Percentiles rank a stretch among this genome's conserved stretches.
phyloP scores from a whole-genome alignment of 148 eudicot genomes.

The Mesembryanthemum crystallinum region DNA sequence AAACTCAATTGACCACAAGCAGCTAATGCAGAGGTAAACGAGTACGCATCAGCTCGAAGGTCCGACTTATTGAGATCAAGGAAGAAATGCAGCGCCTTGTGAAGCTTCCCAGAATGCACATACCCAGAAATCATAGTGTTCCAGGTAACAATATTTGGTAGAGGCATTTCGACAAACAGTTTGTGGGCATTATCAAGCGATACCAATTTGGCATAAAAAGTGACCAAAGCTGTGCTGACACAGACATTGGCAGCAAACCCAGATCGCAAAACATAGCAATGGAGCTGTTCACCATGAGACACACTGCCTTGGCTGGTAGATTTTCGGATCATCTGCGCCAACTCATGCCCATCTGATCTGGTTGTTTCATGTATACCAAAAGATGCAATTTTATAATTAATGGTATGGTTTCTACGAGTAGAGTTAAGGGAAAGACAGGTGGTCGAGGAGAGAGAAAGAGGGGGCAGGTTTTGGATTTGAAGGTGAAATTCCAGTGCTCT shows the following conservation, averaged over 20 bases:
- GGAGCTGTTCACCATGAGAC: constrained; percentile 57
- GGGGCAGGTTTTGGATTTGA: neutral
- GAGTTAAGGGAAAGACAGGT: neutral
- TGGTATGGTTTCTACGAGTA: neutral
- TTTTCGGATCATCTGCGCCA: constrained; percentile 49
- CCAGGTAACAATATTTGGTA: constrained; percentile 67
- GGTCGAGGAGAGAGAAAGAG: constrained; percentile 1
- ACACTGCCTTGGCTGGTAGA: constrained; percentile 32
- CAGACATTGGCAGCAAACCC: constrained; percentile 49
- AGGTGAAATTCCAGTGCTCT: constrained; percentile 3
- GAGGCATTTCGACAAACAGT: constrained; percentile 70
- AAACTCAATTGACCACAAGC: constrained; percentile 59
- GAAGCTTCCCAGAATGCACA: constrained; percentile 57
- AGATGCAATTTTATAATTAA: neutral
- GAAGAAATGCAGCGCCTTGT: constrained; percentile 51
- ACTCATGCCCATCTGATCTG: constrained; percentile 34
- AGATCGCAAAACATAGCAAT: constrained; percentile 41
- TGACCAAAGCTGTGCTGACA: constrained; percentile 51
- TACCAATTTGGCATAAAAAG: constrained; percentile 53
- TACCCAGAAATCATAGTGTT: constrained; percentile 78
- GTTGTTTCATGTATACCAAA: neutral
- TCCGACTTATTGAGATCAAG: constrained; percentile 47
- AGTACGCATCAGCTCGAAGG: constrained; percentile 50
- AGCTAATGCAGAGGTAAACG: constrained; percentile 58
- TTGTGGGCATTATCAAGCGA: constrained; percentile 43